Conservation (phyloP, 1,139 yeast species). For the Sugiyamaella japonica region DNA sequence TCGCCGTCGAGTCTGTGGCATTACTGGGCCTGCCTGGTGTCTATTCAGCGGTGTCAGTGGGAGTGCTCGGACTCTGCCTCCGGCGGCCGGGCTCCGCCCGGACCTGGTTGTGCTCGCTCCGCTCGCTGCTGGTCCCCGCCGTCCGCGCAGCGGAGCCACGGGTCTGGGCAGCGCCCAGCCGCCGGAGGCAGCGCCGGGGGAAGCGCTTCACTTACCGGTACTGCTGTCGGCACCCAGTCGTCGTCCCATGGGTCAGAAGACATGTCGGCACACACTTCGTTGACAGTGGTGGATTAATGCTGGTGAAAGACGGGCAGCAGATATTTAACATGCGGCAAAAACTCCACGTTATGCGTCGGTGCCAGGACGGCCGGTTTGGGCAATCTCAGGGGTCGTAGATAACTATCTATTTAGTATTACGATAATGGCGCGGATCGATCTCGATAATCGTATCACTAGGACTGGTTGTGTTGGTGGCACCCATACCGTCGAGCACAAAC, state of each 20-base stretch:
- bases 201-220: conserved; percentile 11
- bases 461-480: neutral
- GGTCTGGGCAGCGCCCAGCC: too few relatives aligned
- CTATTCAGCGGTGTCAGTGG: neutral
- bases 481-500: conserved; percentile 3
- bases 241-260: conserved; percentile 16
- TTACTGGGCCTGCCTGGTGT: neutral
- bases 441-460: conserved; percentile 10
- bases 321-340: neutral
- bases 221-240: conserved; percentile 13
- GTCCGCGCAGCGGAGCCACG: too few relatives aligned
- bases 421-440: conserved; percentile 6
- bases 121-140: too few relatives aligned
- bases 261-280: neutral
- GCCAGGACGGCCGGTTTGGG: neutral
- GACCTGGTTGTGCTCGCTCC: too few relatives aligned
- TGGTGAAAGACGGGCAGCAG: too few relatives aligned
- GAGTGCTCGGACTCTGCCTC: too few relatives aligned
- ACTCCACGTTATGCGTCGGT: neutral
- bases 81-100: too few relatives aligned
- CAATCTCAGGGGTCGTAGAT: conserved; percentile 3
- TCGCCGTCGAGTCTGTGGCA: neutral
- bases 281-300: neutral
- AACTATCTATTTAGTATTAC: neutral
- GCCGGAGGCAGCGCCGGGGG: too few relatives aligned